Evolutionary conservation across 768 basidiomycete species (phyloP).

Genomic region (Kondoa subrosea): DNA sequence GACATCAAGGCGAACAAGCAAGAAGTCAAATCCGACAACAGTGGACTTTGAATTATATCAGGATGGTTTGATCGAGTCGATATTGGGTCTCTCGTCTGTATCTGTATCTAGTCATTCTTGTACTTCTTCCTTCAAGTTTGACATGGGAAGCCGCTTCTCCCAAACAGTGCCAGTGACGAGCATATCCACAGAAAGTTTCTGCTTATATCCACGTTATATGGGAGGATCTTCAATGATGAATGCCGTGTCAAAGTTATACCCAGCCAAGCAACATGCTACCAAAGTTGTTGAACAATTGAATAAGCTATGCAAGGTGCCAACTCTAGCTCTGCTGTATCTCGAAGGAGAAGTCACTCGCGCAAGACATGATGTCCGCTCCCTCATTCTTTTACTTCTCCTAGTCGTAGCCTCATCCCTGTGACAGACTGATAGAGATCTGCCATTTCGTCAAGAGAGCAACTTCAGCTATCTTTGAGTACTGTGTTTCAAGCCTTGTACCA

Average conservation of each 20-base stretch:
- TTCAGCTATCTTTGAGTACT: constrained; percentile 10
- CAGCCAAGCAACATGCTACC: background rate
- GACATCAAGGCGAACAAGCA: background rate
- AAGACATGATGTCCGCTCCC: too few relatives aligned
- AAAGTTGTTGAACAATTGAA: background rate
- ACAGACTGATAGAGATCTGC: constrained; percentile 22
- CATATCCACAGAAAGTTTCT: too few relatives aligned
- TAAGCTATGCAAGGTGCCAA: background rate
- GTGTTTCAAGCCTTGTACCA: background rate
- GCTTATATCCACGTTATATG: background rate
- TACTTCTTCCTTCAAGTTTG: too few relatives aligned
- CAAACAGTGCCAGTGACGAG: too few relatives aligned
- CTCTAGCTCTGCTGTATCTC: constrained; percentile 13
- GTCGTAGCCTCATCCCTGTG: too few relatives aligned
- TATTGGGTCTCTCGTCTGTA: background rate
- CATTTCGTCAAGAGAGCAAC: constrained; percentile 20
- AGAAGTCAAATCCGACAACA: background rate
- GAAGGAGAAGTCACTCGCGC: constrained; percentile 7
- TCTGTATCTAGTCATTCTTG: background rate
- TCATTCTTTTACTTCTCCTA: too few relatives aligned
- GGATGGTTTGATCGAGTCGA: background rate
- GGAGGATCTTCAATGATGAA: background rate
- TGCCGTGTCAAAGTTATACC: background rate
- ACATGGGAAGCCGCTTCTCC: too few relatives aligned
- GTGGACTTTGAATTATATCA: background rate